Percentiles rank a stretch among this genome's conserved stretches.
Conservation (phyloP, 2,329 filamentous ascomycete species). For the Karstenula rhodostoma region DNA sequence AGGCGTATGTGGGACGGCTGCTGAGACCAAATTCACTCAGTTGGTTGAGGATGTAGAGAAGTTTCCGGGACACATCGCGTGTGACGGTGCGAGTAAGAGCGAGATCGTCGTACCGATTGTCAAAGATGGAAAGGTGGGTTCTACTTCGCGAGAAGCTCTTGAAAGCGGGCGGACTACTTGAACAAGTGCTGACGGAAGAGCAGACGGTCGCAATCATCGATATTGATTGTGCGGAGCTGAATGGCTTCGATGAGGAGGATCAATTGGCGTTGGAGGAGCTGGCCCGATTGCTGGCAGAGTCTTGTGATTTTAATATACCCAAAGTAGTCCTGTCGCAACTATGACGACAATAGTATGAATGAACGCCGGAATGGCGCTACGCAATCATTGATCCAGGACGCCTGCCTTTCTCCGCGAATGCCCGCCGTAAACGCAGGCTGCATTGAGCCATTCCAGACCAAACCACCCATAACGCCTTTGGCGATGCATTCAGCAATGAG, state of each 20-base stretch:
- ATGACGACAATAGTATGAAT: background rate
- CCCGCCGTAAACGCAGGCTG: background rate
- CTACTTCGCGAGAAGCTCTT: constrained; percentile 10
- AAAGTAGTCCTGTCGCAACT: background rate
- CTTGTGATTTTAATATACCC: constrained; percentile 38
- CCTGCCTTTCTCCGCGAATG: background rate
- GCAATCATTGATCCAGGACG: background rate
- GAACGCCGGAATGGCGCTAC: background rate
- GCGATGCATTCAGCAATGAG: background rate
- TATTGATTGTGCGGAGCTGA: constrained; percentile 73
- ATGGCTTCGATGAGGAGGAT: constrained; percentile 76
- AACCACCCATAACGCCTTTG: background rate
- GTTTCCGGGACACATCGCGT: constrained; percentile 84
- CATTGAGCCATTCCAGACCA: background rate
- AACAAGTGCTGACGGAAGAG: constrained; percentile 19
- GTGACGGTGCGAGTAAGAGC: constrained; percentile 77
- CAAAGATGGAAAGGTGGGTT: constrained; percentile 55
- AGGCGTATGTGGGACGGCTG: constrained; percentile 79
- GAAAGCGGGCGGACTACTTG: constrained; percentile 25
- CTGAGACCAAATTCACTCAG: constrained; percentile 67
- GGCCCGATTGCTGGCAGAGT: constrained; percentile 41
- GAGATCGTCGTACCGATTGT: constrained; percentile 84
- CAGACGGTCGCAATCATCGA: constrained; percentile 78
- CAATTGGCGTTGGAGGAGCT: constrained; percentile 71
- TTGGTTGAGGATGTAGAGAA: constrained; percentile 72